Percentiles rank a stretch among this genome's conserved stretches.
These are phyloP conservation scores for Exophiala dermatitidis DNA, from an alignment of 2,329 filamentous ascomycete species.

Conservation along the genomic window DNA sequence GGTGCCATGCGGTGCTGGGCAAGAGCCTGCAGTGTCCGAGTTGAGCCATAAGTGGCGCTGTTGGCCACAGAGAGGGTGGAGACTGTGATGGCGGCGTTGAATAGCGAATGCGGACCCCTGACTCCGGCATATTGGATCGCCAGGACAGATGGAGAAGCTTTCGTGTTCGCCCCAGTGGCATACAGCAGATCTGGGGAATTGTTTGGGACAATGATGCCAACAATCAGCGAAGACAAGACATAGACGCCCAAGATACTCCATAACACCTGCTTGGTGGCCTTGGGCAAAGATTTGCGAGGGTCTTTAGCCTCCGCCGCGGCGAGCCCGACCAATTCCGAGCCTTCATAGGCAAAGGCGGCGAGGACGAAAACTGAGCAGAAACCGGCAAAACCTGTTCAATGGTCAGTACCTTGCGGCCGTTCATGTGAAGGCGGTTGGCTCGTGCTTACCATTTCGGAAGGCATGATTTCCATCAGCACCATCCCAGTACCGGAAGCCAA, in stretches of 20 bases:
- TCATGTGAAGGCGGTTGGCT: too few species aligned
- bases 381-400: conserved; percentile 48
- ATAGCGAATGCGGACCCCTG: conserved; percentile 70
- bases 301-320: conserved; percentile 54
- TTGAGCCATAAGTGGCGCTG: conserved; percentile 84
- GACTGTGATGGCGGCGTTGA: conserved; percentile 84
- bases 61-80: conserved; percentile 88
- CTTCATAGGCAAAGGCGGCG: conserved; percentile 56
- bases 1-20: conserved; percentile 82
- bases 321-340: conserved; percentile 56
- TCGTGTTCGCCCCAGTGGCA: conserved; percentile 54
- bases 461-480: conserved; percentile 42
- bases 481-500: conserved; percentile 70
- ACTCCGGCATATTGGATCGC: conserved; percentile 82
- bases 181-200: conserved; percentile 56
- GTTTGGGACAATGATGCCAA: conserved; percentile 76
- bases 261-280: conserved; percentile 82
- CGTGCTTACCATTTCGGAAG: conserved; percentile 51
- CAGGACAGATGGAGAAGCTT: conserved; percentile 86
- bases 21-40: conserved; percentile 78
- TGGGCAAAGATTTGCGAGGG: conserved; percentile 65
- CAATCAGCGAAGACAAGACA: conserved; percentile 68
- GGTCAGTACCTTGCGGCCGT: not conserved
- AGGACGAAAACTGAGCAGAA: conserved; percentile 59
- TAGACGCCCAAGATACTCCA: conserved; percentile 93